Conservation (phyloP, 306 rosid species). For the Prunus armeniaca region DNA sequence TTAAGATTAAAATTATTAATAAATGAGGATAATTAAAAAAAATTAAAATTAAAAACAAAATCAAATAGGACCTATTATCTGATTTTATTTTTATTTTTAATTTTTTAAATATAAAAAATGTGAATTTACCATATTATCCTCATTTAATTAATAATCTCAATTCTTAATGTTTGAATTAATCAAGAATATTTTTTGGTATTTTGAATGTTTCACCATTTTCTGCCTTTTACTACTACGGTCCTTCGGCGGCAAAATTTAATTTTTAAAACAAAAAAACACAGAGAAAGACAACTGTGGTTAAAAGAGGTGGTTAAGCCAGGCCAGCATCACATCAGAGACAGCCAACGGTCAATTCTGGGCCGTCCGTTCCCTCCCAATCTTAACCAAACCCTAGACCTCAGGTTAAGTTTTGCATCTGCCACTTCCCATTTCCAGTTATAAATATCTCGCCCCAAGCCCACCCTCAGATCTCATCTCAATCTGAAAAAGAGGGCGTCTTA, state of each 20-base stretch:
- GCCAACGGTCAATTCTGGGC: not conserved
- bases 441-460: not conserved
- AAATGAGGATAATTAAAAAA: too few relatives aligned
- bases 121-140: too few relatives aligned
- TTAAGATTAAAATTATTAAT: too few relatives aligned
- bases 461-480: not conserved
- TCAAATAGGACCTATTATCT: too few relatives aligned
- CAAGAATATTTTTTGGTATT: too few relatives aligned
- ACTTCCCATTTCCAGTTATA: constrained; percentile 17
- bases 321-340: not conserved
- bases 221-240: too few relatives aligned
- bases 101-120: too few relatives aligned
- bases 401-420: not conserved
- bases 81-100: too few relatives aligned
- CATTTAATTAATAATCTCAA: too few relatives aligned
- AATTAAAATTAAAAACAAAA: too few relatives aligned
- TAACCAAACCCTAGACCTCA: not conserved
- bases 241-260: not conserved
- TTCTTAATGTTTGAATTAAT: too few relatives aligned
- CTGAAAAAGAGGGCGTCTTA: constrained; percentile 58
- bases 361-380: not conserved
- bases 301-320: not conserved
- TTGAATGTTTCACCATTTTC: too few relatives aligned
- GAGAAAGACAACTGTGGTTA: not conserved
- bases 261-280: not conserved